A percentile compares a stretch with the other conserved stretches of the same genome.
These are phyloP conservation scores for Saururus chinensis DNA, from an alignment of 164 flowering plant genomes.

Conservation along the genomic window DNA sequence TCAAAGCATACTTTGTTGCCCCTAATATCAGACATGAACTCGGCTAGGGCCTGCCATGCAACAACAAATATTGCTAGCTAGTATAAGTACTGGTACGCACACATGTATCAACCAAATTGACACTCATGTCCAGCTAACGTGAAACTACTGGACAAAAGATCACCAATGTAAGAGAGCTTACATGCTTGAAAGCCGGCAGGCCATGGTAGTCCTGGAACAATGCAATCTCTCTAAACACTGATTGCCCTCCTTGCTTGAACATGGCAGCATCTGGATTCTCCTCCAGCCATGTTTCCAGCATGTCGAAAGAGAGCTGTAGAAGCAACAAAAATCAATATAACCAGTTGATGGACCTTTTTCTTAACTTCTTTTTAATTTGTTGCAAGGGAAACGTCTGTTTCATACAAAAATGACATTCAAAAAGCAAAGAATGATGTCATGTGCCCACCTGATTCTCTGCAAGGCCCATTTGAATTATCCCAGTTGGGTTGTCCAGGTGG, in stretches of 20 bases:
- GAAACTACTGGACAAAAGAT: not conserved
- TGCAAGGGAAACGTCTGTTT: not conserved
- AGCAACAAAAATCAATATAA: no score
- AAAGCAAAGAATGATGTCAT: not conserved
- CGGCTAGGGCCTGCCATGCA: constrained; percentile 20
- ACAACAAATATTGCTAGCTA: not conserved
- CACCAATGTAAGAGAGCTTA: constrained; percentile 4
- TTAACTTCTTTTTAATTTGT: not conserved
- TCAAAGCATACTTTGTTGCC: constrained; percentile 31
- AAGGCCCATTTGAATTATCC: constrained; percentile 47
- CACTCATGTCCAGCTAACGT: not conserved
- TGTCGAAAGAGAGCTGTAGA: constrained; percentile 34
- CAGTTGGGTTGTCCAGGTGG: constrained; percentile 22
- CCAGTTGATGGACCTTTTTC: no score
- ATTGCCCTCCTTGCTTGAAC: constrained; percentile 18
- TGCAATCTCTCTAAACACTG: constrained; percentile 39
- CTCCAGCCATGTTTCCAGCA: constrained; percentile 37
- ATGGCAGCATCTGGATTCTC: constrained; percentile 20
- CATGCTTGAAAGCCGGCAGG: constrained; percentile 37
- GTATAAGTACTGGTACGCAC: not conserved
- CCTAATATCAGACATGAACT: constrained; percentile 35
- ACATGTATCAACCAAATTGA: not conserved
- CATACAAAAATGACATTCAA: not conserved
- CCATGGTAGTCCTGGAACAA: constrained; percentile 52
- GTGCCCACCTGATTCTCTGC: constrained; percentile 35